These are phyloP conservation scores for Calvatia gigantea DNA, from an alignment of 768 basidiomycete genomes.

Conservation along the genomic window DNA sequence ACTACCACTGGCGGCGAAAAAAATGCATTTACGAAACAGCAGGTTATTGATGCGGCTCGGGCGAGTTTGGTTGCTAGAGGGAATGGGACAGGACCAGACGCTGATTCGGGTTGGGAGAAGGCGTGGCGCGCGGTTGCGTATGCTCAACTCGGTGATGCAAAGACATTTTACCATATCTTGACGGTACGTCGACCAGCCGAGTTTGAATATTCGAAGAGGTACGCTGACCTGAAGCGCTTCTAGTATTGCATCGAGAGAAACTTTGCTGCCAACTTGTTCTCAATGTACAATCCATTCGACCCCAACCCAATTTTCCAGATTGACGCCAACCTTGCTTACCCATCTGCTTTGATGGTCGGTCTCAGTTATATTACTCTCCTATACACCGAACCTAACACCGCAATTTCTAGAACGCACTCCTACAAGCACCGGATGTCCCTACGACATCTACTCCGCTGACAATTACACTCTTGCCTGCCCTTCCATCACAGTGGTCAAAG, in stretches of 20 bases:
- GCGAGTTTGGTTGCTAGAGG: conserved; percentile 65
- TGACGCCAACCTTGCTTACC: conserved; percentile 71
- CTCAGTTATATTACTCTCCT: neutral
- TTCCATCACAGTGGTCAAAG: conserved; percentile 57
- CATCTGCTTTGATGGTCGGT: conserved; percentile 62
- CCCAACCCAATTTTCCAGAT: conserved; percentile 67
- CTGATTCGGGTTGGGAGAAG: conserved; percentile 78
- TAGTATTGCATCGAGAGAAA: conserved; percentile 63
- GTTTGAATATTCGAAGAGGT: conserved; percentile 24
- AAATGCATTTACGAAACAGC: conserved; percentile 39
- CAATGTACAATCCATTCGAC: conserved; percentile 50
- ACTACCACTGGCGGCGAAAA: conserved; percentile 24
- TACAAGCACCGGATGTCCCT: conserved; percentile 70
- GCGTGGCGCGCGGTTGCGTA: conserved; percentile 72
- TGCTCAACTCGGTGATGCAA: conserved; percentile 63
- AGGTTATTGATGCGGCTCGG: conserved; percentile 55
- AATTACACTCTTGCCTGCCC: conserved; percentile 61
- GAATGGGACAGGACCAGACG: conserved; percentile 69
- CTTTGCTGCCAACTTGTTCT: conserved; percentile 64
- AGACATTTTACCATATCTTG: conserved; percentile 59
- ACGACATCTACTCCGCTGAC: conserved; percentile 44
- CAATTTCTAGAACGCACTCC: conserved; percentile 46
- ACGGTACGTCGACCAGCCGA: conserved; percentile 39
- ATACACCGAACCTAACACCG: neutral
- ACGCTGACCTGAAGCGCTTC: conserved; percentile 19